Base-by-base conservation (phyloP, 208 protist species). In the Leptomonas seymouri region DNA sequence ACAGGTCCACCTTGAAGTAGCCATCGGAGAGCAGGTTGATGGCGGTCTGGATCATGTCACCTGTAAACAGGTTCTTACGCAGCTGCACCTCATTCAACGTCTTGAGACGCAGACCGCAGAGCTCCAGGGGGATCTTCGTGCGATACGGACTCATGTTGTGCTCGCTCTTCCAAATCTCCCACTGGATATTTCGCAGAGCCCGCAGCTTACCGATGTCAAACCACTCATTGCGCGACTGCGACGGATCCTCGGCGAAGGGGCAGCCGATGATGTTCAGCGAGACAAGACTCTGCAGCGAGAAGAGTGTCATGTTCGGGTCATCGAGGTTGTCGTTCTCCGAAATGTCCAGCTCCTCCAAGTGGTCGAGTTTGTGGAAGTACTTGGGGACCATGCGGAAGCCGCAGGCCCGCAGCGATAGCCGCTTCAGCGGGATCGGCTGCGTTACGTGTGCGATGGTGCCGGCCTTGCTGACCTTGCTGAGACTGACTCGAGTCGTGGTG, bases 251-350 rank as follows among this genome's bases (percentile, higher is more conserved):
- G 31, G 87, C 86, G 66, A 96, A 96, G 3, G 89, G 91, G 78
- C 91, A 96, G 46, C 87, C 91, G 7, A 84, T 74, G 49, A 96
- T 83, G 75, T 90, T 93, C 62, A 96, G 78, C 53, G 84, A 71
- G 30, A 87, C 78, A 30, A 96, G 67, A n/a, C 82, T 87, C 28
- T 80, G 71, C 23, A 96, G 76, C 16, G 88, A 93, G 64, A 93
- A 93, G 36, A 96, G 84, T 14, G 88, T 96, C 86, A 96, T 85
- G 80, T 94, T 94, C 3, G 86, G 85, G 71, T 94, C 89, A 67
- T 93, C 75, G 15, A 94, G 82, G 31, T 85, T 59, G 14, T 89
- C 79, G 53, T 96, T 96, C 42, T 94, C 86, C 20, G 87, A 93
- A 9, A 96, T 72, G 66, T 96, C 91, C 49, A 96, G 79, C 18